A percentile compares a stretch with the other conserved stretches of the same genome.
These are phyloP conservation scores for Leucocoprinus leucothites DNA, from an alignment of 768 basidiomycete species.

Conservation along the genomic window DNA sequence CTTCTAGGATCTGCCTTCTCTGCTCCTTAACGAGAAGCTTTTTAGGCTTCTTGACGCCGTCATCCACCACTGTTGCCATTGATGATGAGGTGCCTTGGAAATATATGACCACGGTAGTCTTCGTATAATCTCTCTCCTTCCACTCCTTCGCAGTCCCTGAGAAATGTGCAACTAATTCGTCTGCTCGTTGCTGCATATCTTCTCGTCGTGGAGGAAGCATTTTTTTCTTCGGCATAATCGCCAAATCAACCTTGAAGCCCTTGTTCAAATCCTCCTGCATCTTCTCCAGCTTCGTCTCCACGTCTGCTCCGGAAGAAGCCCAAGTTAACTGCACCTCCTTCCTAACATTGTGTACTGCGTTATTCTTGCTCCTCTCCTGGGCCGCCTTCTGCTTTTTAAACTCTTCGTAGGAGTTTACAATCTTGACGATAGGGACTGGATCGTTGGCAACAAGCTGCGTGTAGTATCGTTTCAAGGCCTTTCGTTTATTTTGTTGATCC, in stretches of 20 bases:
- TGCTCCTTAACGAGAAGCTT: conserved; percentile 13
- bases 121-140: conserved; percentile 39
- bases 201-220: conserved; percentile 29
- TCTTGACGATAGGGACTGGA: conserved; percentile 52
- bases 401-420: conserved; percentile 45
- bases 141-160: conserved; percentile 53
- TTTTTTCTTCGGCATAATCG: conserved; percentile 48
- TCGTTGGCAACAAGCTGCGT: conserved; percentile 4
- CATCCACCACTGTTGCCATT: neutral
- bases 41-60: conserved; percentile 10
- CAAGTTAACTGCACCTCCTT: conserved; percentile 79
- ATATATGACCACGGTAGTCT: conserved; percentile 36
- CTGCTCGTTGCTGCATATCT: conserved; percentile 43
- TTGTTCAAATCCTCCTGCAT: conserved; percentile 55
- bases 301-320: conserved; percentile 55
- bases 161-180: conserved; percentile 39
- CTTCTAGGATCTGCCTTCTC: conserved; percentile 13
- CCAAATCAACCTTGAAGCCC: conserved; percentile 54
- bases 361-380: conserved; percentile 33
- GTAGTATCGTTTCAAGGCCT: neutral
- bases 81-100: conserved; percentile 35
- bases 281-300: conserved; percentile 64
- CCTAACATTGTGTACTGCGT: conserved; percentile 26
- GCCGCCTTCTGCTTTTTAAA: conserved; percentile 34
- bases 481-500: neutral